Evolutionary conservation across 192 early-diverging fungal species (phyloP), one percentile per base, ranked within the genome.

Genomic region (Backusella australiensis): DNA sequence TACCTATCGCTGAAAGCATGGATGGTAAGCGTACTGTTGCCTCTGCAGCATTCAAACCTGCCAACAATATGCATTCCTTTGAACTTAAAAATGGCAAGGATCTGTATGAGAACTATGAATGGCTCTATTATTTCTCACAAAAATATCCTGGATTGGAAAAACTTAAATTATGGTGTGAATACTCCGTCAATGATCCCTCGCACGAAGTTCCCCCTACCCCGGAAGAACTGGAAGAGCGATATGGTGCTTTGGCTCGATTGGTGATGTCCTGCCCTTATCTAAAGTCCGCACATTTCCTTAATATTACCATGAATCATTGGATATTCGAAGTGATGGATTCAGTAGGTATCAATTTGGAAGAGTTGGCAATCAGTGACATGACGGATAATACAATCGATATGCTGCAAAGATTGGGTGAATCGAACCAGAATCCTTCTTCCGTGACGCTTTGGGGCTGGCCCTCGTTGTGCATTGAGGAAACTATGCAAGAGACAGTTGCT

Each of bases 371-470:
- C 21, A 44, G 70, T 17, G 70, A 71, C 19, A 71, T 71, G 70
- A 49, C 70, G 26, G 70, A 71, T 34, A 71, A 71, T 34, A 71
- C 70, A 1, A 71, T 71, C 1, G 44, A 44, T 6, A 21, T 71
- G 15, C 32, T 71, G 1, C 44, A 71, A 49, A 32, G 23, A 14
- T n/a, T 71, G 26, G 21, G 35, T 29, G 39, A 41, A 71, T 71
- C 70, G 46, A 44, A 71, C 6, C 70, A 71, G 23, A 71, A 71
- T 32, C 39, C 42, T 29, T 26, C 21, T 17, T 49, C 70, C 1
- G 34, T 71, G 17, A 71, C 70, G 26, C 70, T 71, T 29, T 71
- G 70, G 70, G 70, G 70, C 39, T 71, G 70, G 70, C 35, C 70
- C 17, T 71, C 70, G 5, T 44, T 71, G 23, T 71, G 70, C 19